Evolutionary conservation across 257 asterid species (phyloP).

Genomic region (Nicotiana tomentosiformis): DNA sequence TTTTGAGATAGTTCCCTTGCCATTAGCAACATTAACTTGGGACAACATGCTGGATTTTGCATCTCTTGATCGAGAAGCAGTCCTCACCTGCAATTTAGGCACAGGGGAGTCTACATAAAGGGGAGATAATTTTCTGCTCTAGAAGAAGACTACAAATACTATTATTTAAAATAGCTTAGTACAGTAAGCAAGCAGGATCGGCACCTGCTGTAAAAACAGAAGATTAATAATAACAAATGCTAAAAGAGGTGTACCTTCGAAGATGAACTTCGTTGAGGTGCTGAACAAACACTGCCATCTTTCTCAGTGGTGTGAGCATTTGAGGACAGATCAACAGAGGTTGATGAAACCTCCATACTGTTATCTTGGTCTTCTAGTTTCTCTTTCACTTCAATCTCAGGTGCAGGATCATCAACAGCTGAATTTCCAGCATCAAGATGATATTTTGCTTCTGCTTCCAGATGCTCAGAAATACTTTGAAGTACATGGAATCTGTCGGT

Average conservation of each 20-base stretch:
- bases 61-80: conserved; percentile 23
- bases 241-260: conserved; percentile 31
- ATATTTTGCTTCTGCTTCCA: conserved; percentile 16
- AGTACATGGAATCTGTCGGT: background rate
- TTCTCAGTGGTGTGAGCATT: conserved; percentile 19
- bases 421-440: conserved; percentile 16
- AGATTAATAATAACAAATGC: background rate
- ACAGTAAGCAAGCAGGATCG: background rate
- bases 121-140: background rate
- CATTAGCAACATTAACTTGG: conserved; percentile 24
- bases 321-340: conserved; percentile 4
- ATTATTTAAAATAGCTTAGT: background rate
- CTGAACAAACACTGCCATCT: conserved; percentile 11
- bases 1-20: conserved; percentile 18
- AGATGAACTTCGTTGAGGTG: conserved; percentile 11
- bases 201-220: background rate
- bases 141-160: background rate
- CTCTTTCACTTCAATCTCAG: conserved; percentile 20
- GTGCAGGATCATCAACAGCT: background rate
- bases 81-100: conserved; percentile 31
- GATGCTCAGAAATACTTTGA: conserved; percentile 15
- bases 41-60: conserved; percentile 23
- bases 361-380: conserved; percentile 11
- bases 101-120: background rate
- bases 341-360: conserved; percentile 19